Base-by-base conservation (phyloP, 768 basidiomycete genomes). In the Hydnum rufescens region DNA sequence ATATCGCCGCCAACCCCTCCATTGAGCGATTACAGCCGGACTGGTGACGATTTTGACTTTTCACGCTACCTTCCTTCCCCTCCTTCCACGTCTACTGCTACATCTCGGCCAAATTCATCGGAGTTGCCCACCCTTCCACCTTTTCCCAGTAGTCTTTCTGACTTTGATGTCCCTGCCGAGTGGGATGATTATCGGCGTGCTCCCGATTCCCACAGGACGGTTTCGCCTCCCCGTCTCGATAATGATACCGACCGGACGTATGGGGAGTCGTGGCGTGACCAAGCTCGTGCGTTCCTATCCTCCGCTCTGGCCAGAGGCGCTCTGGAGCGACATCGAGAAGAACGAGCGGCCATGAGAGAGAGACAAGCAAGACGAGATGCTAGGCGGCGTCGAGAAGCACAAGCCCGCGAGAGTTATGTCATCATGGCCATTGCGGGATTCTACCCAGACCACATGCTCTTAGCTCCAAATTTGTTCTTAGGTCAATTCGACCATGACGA, bases 401-500 rank as follows among this genome's bases (percentile, higher is more conserved):
- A 47, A 25, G 44, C 25, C 8, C 44, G 8, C 44, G 44, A 32
- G 48, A 56, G 53, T 50, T 56, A 56, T 31, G 6, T 56, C 13
- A 56, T 56, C 30, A 55, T 54, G 55, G 55, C 55, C 4, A 55
- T 56, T 23, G 66, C 66, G 13, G 89, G 89, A n/a, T 87, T 89
- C 60, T 95, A 93, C 62, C 86, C 88, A 1, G 80, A 83, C 13
- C 78, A 85, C 59, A 80, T 96, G 56, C 77, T 93, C 42, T 13
- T 78, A 0, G 61, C 65, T 18, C 68, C 68, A 0, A 59, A 61
- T 36, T 55, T 68, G 16, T 53, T 68, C 29, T 62, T 62, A 23
- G 67, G 66, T 4, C 63, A 62, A 29, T 60, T 62, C 30, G 57
- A 58, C 30, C 60, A 65, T n/a, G 83, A 82, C 23, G 75, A 72